Percentiles rank a stretch among this genome's conserved stretches.
phyloP scores from a whole-genome alignment of 306 rosid species.

The Argentina anserina region DNA sequence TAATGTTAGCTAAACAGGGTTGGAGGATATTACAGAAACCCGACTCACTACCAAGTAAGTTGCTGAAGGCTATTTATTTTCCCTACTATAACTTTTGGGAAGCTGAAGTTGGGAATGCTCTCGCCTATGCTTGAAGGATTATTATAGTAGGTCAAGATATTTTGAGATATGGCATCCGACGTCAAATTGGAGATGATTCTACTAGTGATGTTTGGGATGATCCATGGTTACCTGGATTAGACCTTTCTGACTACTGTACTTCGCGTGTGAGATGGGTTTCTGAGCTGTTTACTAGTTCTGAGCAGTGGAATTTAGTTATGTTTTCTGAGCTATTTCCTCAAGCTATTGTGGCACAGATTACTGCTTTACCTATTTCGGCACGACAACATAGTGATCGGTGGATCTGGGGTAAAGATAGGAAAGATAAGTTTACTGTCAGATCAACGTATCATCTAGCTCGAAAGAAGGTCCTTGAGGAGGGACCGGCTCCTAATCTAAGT shows the following conservation, averaged over 20 bases:
- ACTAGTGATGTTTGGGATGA: neutral
- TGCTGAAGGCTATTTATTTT: neutral
- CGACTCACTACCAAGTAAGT: neutral
- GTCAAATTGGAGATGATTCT: neutral
- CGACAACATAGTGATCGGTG: neutral
- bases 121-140: neutral
- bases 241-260: neutral
- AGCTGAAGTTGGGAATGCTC: rapidly evolving
- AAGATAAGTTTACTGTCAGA: too few species aligned
- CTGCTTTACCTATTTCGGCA: too few species aligned
- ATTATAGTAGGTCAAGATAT: neutral
- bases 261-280: too few species aligned
- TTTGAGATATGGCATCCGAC: neutral
- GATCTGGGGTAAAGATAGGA: neutral
- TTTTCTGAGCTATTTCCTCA: neutral
- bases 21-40: neutral
- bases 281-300: rapidly evolving
- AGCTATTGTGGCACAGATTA: too few species aligned
- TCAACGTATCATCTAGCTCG: too few species aligned
- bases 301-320: neutral
- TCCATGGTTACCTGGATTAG: neutral
- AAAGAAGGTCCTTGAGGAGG: too few species aligned
- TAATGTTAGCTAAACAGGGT: too few species aligned
- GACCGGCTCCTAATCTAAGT: too few species aligned
- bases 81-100: neutral